Conservation (phyloP, 371 early-diverging fungal species). For the Pancytospora philotis region DNA sequence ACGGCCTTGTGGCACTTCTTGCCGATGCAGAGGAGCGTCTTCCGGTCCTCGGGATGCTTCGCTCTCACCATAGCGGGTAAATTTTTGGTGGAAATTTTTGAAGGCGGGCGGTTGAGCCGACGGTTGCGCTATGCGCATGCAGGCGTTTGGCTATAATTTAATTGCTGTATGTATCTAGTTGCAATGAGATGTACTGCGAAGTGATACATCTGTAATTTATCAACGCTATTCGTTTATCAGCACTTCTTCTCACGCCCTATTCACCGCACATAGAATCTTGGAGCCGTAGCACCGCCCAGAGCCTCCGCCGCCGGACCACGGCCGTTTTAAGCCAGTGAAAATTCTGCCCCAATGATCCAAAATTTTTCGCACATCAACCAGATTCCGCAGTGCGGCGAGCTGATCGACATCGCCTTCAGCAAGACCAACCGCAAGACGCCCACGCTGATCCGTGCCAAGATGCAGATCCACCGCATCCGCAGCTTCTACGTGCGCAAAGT, state of each 20-base stretch:
- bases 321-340: too few species aligned
- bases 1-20: constrained; percentile 10
- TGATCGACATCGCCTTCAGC: constrained; percentile 91
- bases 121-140: too few species aligned
- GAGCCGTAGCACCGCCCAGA: too few species aligned
- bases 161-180: too few species aligned
- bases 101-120: too few species aligned
- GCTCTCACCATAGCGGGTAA: constrained; percentile 7
- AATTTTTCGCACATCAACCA: constrained; percentile 80
- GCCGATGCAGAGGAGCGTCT: constrained; percentile 25
- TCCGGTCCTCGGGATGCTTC: constrained; percentile 24
- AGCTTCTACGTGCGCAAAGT: constrained; percentile 99
- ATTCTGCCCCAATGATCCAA: constrained; percentile 35
- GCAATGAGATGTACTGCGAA: too few species aligned
- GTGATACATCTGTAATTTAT: too few species aligned
- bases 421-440: constrained; percentile 98
- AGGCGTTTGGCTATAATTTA: too few species aligned
- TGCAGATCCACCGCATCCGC: constrained; percentile 85
- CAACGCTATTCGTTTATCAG: too few species aligned
- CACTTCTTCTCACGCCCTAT: too few species aligned
- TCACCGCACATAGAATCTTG: too few species aligned
- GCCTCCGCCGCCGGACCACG: too few species aligned
- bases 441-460: constrained; percentile 87
- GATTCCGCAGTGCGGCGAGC: constrained; percentile 79
- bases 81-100: constrained; percentile 15